Evolutionary conservation across 305 asterid genomes (phyloP).

Genomic region (Fraxinus paxiana): DNA sequence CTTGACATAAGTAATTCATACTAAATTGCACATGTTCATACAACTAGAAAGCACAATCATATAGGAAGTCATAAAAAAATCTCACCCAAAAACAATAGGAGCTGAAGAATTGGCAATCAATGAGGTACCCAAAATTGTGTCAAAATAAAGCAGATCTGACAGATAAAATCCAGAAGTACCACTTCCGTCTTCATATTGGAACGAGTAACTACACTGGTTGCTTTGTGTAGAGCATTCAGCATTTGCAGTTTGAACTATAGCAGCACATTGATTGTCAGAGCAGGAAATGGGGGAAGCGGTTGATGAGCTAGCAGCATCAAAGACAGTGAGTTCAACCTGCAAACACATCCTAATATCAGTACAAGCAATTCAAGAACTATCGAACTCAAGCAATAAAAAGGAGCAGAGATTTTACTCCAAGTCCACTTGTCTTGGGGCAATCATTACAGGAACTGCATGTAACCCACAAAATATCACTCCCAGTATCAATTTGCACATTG

Average conservation of each 20-base stretch:
- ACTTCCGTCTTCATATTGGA: slow-evolving; percentile 91
- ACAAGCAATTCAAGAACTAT: slow-evolving; percentile 19
- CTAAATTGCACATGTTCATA: not conserved
- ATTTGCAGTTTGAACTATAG: slow-evolving; percentile 53
- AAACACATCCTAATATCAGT: slow-evolving; percentile 10
- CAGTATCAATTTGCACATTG: slow-evolving; percentile 90
- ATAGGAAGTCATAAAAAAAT: slow-evolving; percentile 3
- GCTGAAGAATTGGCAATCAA: slow-evolving; percentile 73
- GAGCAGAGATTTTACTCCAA: slow-evolving; percentile 54
- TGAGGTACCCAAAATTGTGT: slow-evolving; percentile 62
- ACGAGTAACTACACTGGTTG: slow-evolving; percentile 65
- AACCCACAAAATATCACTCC: slow-evolving; percentile 93
- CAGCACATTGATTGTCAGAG: slow-evolving; percentile 58
- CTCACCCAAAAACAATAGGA: slow-evolving; percentile 85
- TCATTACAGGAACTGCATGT: slow-evolving; percentile 73
- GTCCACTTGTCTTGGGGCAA: slow-evolving; percentile 83
- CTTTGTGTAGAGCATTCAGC: slow-evolving; percentile 65
- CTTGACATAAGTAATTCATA: not conserved
- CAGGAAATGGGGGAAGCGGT: slow-evolving; percentile 70
- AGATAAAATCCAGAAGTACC: slow-evolving; percentile 79
- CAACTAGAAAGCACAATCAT: not conserved
- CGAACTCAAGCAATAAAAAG: not conserved
- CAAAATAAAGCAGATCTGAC: slow-evolving; percentile 67
- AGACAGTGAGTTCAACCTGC: slow-evolving; percentile 79
- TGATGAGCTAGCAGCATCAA: slow-evolving; percentile 62